Base-by-base conservation (phyloP, 2,329 filamentous ascomycete genomes). In the Aspergillus floridensis region DNA sequence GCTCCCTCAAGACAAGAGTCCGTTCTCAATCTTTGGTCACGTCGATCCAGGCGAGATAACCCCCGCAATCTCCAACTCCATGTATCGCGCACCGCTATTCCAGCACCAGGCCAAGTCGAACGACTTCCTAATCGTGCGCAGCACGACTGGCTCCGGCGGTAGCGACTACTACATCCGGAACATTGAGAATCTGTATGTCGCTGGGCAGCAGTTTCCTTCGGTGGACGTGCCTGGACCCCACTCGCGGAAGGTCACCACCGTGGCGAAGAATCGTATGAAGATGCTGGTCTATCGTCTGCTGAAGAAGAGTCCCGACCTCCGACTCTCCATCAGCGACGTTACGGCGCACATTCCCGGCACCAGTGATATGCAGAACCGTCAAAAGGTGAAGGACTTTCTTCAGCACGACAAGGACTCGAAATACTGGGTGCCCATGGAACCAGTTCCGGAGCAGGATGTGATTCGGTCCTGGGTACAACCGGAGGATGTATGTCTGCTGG, bases 381-480 rank as follows among this genome's bases (percentile, higher is more conserved):
- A 96, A 70, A 97, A 98, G 76, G 88, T 99, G 78, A 95, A 97
- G 70, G 95, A 99, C 68, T 98, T 99, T 74, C 87, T 99, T 66
- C 84, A 87, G 52, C 98, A 97, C 71, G 89, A 95, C 69, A 93
- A 96, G 70, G 89, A 92, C 19, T 85, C 88, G 56, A 93, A 93
- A 70, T 90, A 91, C 32, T 99, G 95, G 95, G 86, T 88, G 29
- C 84, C 96, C 8, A 86, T 86, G 22, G 90, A 97, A 66, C 81
- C 85, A 0, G 81, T 95, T 22, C 91, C 93, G 12, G 92, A 96
- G 60, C 90, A 93, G 70, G 85, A 89, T 24, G 86, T 86, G 2
- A 88, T 98, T 62, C 88, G 93, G 46, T 83, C 86, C 24, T 92
- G 96, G 88, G 92, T 99, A 66, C 93, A 93, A 65, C 93, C 95